These are phyloP conservation scores for Nicotiana obtusifolia DNA, from an alignment of 257 asterid species.

Conservation along the genomic window DNA sequence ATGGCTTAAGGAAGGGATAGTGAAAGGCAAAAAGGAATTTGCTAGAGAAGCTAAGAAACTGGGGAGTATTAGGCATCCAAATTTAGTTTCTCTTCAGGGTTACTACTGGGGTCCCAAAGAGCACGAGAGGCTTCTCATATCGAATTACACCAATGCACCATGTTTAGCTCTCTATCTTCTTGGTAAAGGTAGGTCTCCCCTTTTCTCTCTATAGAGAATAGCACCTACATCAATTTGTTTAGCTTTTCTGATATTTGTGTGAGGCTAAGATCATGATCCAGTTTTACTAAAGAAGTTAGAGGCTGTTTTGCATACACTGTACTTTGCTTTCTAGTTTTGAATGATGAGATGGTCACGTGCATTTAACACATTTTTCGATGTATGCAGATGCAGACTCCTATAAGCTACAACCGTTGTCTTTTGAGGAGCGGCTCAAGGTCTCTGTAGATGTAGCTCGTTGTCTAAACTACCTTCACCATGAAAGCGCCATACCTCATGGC, in stretches of 20 bases:
- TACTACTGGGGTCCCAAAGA: conserved; percentile 91
- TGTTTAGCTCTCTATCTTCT: conserved; percentile 69
- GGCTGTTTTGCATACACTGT: not conserved
- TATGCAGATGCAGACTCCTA: conserved; percentile 45
- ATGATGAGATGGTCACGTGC: not conserved
- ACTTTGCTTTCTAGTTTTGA: not conserved
- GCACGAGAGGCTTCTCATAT: conserved; percentile 73
- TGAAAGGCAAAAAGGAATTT: conserved; percentile 66
- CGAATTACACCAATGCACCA: conserved; percentile 53
- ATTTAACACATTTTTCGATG: conserved; percentile 1
- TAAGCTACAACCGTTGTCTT: conserved; percentile 49
- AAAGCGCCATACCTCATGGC: conserved; percentile 89
- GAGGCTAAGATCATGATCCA: not conserved
- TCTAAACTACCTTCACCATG: conserved; percentile 63
- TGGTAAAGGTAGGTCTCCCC: conserved; percentile 43
- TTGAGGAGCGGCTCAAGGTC: conserved; percentile 49
- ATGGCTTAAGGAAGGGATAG: conserved; percentile 77
- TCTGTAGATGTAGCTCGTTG: conserved; percentile 65
- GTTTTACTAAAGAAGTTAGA: not conserved
- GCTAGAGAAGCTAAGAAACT: conserved; percentile 75
- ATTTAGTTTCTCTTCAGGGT: conserved; percentile 64
- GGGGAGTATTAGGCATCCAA: conserved; percentile 64
- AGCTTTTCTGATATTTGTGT: conserved; percentile 1
- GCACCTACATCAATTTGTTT: not conserved
- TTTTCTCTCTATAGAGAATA: not conserved